These are phyloP conservation scores for Globisporangium viniferum DNA, from an alignment of 352 stramenopile genomes.

Conservation along the genomic window DNA sequence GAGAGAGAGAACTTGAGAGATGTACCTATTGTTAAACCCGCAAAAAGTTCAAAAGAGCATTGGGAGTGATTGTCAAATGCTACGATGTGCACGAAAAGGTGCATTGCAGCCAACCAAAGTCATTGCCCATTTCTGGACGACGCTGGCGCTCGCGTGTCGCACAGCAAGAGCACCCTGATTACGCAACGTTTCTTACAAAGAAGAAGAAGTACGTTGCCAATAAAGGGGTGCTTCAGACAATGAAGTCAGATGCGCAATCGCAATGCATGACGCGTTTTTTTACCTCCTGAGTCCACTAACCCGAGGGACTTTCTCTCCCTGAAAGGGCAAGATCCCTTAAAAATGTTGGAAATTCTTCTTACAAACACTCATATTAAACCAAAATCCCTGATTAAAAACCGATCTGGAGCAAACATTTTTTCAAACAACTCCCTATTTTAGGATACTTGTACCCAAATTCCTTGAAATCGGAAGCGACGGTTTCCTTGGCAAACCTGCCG, in stretches of 20 bases:
- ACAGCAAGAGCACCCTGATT: not conserved
- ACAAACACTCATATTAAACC: not conserved
- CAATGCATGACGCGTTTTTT: not conserved
- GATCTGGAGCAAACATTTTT: not conserved
- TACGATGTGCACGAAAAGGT: conserved; percentile 15
- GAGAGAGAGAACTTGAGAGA: not conserved
- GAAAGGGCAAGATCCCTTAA: not conserved
- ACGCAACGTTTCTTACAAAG: not conserved
- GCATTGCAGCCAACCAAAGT: conserved; percentile 10
- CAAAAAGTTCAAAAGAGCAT: not conserved
- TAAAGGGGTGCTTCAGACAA: not conserved
- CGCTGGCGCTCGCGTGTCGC: conserved; percentile 3
- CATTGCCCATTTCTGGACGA: not conserved
- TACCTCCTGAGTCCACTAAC: not conserved
- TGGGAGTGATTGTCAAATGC: not conserved
- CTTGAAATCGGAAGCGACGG: not conserved
- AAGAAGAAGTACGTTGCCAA: not conserved
- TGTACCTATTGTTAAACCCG: conserved; percentile 14
- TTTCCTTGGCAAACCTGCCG: not conserved
- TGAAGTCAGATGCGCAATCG: conserved; percentile 1
- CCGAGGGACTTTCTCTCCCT: not conserved
- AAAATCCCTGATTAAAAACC: not conserved
- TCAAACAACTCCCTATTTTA: not conserved
- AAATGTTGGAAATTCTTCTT: not conserved
- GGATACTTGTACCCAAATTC: not conserved